These are phyloP conservation scores for Galerina sulciceps DNA, from an alignment of 768 basidiomycete genomes.

Conservation along the genomic window DNA sequence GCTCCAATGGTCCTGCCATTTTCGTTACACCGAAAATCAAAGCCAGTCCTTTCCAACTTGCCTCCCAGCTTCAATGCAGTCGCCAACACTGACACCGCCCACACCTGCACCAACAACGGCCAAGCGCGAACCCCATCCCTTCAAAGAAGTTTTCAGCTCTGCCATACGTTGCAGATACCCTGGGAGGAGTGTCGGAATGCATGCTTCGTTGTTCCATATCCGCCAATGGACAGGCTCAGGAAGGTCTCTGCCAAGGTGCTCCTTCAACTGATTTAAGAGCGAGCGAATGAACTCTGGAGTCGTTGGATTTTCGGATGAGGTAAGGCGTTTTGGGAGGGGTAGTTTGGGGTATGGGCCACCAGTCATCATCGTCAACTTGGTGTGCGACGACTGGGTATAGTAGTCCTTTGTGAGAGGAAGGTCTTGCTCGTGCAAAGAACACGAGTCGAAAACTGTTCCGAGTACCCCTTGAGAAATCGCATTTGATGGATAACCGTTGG, in stretches of 20 bases:
- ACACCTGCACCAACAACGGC: conserved; percentile 85
- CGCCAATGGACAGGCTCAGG: conserved; percentile 61
- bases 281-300: conserved; percentile 27
- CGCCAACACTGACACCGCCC: conserved; percentile 84
- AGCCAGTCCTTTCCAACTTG: conserved; percentile 48
- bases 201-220: conserved; percentile 59
- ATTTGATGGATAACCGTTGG: conserved; percentile 46
- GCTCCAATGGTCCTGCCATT: too few relatives aligned
- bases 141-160: conserved; percentile 53
- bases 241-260: conserved; percentile 48
- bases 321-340: conserved; percentile 26
- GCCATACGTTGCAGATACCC: conserved; percentile 78
- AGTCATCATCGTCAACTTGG: conserved; percentile 89
- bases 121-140: conserved; percentile 50
- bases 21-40: not conserved
- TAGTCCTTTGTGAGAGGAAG: conserved; percentile 19
- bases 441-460: conserved; percentile 91
- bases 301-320: conserved; percentile 25
- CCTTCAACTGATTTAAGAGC: conserved; percentile 42
- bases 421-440: conserved; percentile 64
- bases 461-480: conserved; percentile 52
- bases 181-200: conserved; percentile 79
- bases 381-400: conserved; percentile 42
- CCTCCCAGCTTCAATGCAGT: conserved; percentile 81
- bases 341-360: conserved; percentile 70